Conservation (phyloP, 331 rosid genomes). For the Acacia pycnantha region DNA sequence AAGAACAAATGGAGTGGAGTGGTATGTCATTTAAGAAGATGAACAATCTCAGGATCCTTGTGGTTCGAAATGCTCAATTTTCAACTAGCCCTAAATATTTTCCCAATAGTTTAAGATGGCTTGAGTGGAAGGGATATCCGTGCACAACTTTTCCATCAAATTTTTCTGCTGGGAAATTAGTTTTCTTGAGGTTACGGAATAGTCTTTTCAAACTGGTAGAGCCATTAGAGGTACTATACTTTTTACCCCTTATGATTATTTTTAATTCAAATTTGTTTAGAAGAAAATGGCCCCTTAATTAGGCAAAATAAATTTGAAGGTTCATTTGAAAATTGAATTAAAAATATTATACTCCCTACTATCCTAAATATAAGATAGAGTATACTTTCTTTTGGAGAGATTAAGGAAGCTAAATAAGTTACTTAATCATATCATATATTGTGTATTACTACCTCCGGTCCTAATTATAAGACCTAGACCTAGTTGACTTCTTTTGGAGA, state of each 20-base stretch:
- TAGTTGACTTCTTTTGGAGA: too few species aligned
- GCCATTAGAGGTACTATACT: not conserved
- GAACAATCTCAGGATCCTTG: constrained; percentile 12
- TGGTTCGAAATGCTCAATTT: not conserved
- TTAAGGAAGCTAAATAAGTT: too few species aligned
- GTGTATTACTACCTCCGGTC: too few species aligned
- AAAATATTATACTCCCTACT: too few species aligned
- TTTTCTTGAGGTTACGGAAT: not conserved
- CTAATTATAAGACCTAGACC: too few species aligned
- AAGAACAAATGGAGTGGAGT: not conserved
- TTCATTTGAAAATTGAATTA: too few species aligned
- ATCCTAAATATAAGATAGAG: too few species aligned
- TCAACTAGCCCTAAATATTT: not conserved
- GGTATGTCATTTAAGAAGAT: not conserved
- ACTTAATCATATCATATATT: too few species aligned
- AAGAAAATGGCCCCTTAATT: too few species aligned
- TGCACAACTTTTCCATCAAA: not conserved
- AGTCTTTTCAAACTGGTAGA: not conserved
- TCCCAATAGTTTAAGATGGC: constrained; percentile 2
- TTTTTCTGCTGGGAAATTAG: not conserved
- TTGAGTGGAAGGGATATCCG: constrained; percentile 16
- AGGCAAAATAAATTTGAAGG: not conserved
- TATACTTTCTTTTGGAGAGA: too few species aligned
- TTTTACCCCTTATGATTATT: too few species aligned
- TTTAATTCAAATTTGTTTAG: too few species aligned